These are phyloP conservation scores for Cornus suecica DNA, from an alignment of 148 eudicot genomes.

Conservation along the genomic window DNA sequence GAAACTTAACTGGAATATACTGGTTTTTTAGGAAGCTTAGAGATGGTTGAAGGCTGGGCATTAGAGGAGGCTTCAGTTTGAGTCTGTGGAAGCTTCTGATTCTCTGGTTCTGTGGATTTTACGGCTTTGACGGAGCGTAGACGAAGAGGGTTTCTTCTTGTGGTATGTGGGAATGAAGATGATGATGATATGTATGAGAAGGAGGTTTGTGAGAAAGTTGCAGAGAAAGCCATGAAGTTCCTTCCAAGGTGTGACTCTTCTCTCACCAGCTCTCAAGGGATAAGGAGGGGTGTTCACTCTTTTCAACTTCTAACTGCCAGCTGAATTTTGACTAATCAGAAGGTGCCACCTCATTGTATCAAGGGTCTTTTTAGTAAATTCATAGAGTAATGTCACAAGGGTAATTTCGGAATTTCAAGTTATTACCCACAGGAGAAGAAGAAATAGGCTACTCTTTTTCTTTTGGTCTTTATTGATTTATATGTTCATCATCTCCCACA, in stretches of 20 bases:
- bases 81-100: conserved; percentile 13
- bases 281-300: neutral
- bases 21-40: conserved; percentile 35
- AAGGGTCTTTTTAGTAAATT: no score
- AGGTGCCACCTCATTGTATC: neutral
- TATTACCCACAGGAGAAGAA: no score
- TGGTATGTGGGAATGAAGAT: conserved; percentile 11
- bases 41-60: conserved; percentile 11
- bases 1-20: conserved; percentile 32
- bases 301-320: neutral
- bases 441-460: no score
- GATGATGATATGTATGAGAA: conserved; percentile 20
- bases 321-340: neutral
- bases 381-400: no score
- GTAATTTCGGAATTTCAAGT: no score
- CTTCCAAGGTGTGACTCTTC: neutral
- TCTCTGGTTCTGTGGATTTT: conserved; percentile 23
- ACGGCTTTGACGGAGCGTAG: conserved; percentile 18
- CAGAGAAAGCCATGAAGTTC: conserved; percentile 28
- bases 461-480: no score
- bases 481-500: no score
- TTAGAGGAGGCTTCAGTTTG: conserved; percentile 14
- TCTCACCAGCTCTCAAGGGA: neutral
- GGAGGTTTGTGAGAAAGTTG: conserved; percentile 18
- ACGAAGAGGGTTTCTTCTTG: conserved; percentile 7